Conservation (phyloP, 2,329 filamentous ascomycete genomes). For the Fusarium napiforme region DNA sequence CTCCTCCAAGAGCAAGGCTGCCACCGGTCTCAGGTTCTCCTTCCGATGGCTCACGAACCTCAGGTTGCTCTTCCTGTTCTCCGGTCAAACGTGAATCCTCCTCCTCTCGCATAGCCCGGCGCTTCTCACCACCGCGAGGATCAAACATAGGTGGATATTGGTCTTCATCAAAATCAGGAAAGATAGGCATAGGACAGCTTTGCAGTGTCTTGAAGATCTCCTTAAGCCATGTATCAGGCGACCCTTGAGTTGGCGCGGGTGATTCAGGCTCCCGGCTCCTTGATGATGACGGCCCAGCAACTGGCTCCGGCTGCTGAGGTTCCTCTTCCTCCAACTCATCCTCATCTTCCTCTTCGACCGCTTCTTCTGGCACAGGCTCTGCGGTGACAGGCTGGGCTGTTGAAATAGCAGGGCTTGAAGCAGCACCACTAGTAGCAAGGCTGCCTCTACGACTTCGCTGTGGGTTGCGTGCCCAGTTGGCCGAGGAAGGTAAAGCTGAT, state of each 20-base stretch:
- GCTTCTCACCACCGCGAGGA: constrained; percentile 81
- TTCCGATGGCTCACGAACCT: constrained; percentile 65
- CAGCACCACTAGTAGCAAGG: constrained; percentile 81
- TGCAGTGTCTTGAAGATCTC: constrained; percentile 53
- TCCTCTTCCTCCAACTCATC: constrained; percentile 4
- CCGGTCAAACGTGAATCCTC: constrained; percentile 64
- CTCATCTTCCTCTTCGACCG: constrained; percentile 48
- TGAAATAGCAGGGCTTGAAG: constrained; percentile 83
- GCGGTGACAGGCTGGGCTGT: constrained; percentile 64
- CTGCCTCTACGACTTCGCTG: constrained; percentile 78
- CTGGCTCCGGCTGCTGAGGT: constrained; percentile 46
- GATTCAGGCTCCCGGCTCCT: constrained; percentile 31
- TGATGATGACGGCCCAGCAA: constrained; percentile 38
- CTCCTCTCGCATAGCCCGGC: constrained; percentile 80
- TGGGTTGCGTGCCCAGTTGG: constrained; percentile 86
- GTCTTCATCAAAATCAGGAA: constrained; percentile 29
- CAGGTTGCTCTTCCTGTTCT: constrained; percentile 61
- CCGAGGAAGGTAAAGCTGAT: constrained; percentile 91
- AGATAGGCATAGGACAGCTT: constrained; percentile 49
- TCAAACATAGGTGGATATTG: constrained; percentile 81
- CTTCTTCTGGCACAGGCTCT: constrained; percentile 59
- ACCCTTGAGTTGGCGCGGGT: constrained; percentile 13
- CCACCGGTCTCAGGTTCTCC: constrained; percentile 83
- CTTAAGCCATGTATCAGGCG: constrained; percentile 46
- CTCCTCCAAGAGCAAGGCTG: constrained; percentile 89